Evolutionary conservation across 768 basidiomycete species (phyloP), one percentile per base, ranked within the genome.

Genomic region (Tulasnella sp.): DNA sequence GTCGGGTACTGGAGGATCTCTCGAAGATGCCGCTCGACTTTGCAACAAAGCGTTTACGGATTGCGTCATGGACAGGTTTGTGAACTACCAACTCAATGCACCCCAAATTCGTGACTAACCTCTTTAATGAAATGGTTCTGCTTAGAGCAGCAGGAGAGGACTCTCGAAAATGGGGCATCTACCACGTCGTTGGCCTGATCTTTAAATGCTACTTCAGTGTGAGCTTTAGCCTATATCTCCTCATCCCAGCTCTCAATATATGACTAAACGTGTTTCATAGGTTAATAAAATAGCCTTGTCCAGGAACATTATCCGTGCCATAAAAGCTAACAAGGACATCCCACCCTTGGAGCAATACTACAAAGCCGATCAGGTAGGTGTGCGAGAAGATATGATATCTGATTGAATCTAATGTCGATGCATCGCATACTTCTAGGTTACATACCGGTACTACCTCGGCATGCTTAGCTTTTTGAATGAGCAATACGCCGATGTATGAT

Each of bases 141-240:
- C n/a, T 26, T 24, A 56, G 58, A 32, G 47, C 58, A 29, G 23
- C 47, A 3, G 58, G 58, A 3, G 19, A 21, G 5, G 79, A 88
- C 70, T 85, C 86, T 41, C 75, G 91, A 66, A 88, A 88, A 74
- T 87, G 92, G 91, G 84, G 92, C 0, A 80, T 93, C 1, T 98
- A 98, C 73, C 89, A 92, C 66, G 81, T 96, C 13, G 93, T 94
- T 0, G 87, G 86, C 15, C 75, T 95, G 51, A 84, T 93, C 58
- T 74, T 99, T 70, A 98, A 98, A 71, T 87, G 83, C 50, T 98
- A 98, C 73, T 97, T 98, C 77, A 83, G 85, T 65, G 94, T 83
- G 71, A 70, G 85, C 76, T 27, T 54, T 56, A 56, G 8, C 44
- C 9, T 29, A 51, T 17, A 8, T 47, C 23, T 26, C 32, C 38